Conservation (phyloP, 1,139 yeast species). For the Candida tropicalis region DNA sequence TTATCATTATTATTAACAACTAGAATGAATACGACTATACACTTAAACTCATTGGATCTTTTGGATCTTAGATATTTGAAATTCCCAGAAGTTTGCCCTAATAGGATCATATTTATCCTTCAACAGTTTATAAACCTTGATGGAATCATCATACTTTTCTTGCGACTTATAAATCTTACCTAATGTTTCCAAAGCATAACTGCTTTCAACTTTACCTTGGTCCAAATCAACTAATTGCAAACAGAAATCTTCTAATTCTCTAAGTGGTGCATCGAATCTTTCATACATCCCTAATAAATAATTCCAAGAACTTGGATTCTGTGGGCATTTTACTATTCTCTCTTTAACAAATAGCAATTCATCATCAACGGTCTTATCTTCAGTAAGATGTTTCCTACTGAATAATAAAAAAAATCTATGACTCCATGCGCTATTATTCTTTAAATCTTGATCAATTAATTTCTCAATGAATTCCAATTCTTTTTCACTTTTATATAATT, state of each 20-base stretch:
- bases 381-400: slow-evolving; percentile 21
- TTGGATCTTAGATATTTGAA: slow-evolving; percentile 18
- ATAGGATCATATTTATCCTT: slow-evolving; percentile 64
- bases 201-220: slow-evolving; percentile 43
- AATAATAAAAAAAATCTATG: slow-evolving; percentile 69
- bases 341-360: slow-evolving; percentile 44
- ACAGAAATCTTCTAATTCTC: slow-evolving; percentile 48
- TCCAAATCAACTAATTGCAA: slow-evolving; percentile 37
- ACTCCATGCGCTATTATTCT: slow-evolving; percentile 95
- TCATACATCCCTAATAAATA: slow-evolving; percentile 66
- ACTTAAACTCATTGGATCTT: not conserved
- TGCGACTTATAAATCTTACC: slow-evolving; percentile 49
- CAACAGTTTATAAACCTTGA: slow-evolving; percentile 49
- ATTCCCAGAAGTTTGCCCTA: slow-evolving; percentile 67
- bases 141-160: slow-evolving; percentile 33
- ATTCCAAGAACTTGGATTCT: slow-evolving; percentile 88
- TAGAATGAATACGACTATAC: no score
- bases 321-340: slow-evolving; percentile 64
- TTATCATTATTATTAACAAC: no score
- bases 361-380: slow-evolving; percentile 23
- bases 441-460: slow-evolving; percentile 61
- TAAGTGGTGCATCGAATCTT: slow-evolving; percentile 29
- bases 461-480: slow-evolving; percentile 60
- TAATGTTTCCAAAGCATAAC: slow-evolving; percentile 68
- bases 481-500: slow-evolving; percentile 40